phyloP scores from a whole-genome alignment of 306 rosid genomes.

The Rosa multiflora region DNA sequence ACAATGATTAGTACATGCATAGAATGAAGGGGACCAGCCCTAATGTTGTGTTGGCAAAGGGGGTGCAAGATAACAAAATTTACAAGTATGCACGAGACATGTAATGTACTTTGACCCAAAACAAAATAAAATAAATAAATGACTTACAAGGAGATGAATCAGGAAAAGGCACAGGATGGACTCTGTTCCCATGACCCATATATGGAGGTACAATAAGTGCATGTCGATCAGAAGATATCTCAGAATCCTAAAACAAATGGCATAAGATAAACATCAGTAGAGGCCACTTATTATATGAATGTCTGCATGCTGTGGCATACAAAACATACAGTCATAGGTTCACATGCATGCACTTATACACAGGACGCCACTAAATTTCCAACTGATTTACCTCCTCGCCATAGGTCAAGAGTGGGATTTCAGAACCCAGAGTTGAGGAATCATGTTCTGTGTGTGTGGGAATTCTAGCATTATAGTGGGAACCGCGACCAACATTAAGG shows the following conservation, averaged over 20 bases:
- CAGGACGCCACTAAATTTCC: background rate
- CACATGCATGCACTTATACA: background rate
- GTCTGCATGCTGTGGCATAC: slow-evolving; percentile 7
- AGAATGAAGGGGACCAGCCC: background rate
- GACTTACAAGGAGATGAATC: slow-evolving; percentile 78
- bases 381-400: slow-evolving; percentile 79
- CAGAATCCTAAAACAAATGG: slow-evolving; percentile 53
- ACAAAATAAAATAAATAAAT: background rate
- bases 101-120: slow-evolving; percentile 1
- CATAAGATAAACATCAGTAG: slow-evolving; percentile 9
- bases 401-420: slow-evolving; percentile 80
- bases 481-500: slow-evolving; percentile 49
- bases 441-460: slow-evolving; percentile 51
- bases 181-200: slow-evolving; percentile 65
- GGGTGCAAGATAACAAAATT: background rate
- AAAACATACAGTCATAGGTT: background rate
- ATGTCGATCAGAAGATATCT: slow-evolving; percentile 77
- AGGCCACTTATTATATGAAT: background rate
- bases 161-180: slow-evolving; percentile 62
- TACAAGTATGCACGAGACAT: background rate
- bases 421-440: slow-evolving; percentile 66
- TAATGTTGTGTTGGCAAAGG: background rate
- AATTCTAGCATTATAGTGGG: slow-evolving; percentile 44
- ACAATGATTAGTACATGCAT: slow-evolving; percentile 14
- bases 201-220: slow-evolving; percentile 85